These are phyloP conservation scores for Salix udensis DNA, from an alignment of 345 rosid species.

Conservation along the genomic window DNA sequence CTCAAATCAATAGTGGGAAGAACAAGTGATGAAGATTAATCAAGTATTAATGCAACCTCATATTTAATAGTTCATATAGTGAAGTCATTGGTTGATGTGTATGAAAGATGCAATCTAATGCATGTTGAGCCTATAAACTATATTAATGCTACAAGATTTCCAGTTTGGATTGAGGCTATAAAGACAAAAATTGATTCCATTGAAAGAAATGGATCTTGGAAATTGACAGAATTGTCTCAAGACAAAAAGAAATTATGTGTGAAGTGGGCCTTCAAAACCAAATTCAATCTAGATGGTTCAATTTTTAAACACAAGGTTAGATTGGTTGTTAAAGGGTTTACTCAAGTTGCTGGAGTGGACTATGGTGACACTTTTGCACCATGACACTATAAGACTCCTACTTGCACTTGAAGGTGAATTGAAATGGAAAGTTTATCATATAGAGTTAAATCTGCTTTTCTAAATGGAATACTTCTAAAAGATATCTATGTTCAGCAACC, in stretches of 20 bases:
- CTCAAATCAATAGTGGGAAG: not conserved
- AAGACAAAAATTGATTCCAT: too few relatives aligned
- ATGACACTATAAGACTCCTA: too few relatives aligned
- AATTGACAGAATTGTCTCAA: not conserved
- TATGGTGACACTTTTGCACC: too few relatives aligned
- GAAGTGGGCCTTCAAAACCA: not conserved
- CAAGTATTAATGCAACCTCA: not conserved
- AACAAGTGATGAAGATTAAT: not conserved
- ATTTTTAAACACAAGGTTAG: not conserved
- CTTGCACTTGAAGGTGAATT: not conserved
- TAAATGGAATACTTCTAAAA: not conserved
- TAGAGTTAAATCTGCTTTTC: not conserved
- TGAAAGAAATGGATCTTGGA: not conserved
- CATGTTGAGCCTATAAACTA: not conserved
- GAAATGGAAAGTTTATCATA: not conserved
- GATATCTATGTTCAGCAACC: not conserved
- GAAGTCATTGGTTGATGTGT: not conserved
- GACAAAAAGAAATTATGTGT: not conserved
- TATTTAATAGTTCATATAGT: fast-evolving
- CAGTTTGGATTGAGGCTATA: too few relatives aligned
- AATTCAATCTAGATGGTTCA: not conserved
- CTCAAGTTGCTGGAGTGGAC: too few relatives aligned
- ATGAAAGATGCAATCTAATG: not conserved
- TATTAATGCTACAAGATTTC: not conserved
- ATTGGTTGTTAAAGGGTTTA: not conserved